phyloP scores from a whole-genome alignment of 2,329 filamentous ascomycete genomes.

The Alternaria sp. region DNA sequence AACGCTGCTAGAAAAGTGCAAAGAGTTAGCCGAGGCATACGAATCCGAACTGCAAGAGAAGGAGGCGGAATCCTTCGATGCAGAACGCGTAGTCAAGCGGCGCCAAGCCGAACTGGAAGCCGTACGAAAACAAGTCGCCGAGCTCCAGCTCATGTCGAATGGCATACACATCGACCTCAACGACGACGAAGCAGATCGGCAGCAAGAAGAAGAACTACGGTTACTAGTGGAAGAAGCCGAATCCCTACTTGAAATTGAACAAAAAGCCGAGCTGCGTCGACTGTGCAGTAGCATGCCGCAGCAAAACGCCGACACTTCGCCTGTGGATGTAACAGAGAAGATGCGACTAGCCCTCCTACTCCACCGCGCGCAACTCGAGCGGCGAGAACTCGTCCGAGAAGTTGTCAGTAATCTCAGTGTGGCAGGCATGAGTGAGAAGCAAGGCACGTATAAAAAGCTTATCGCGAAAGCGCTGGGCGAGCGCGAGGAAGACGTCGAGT shows the following conservation, averaged over 20 bases:
- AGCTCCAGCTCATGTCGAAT: constrained; percentile 51
- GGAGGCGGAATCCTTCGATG: constrained; percentile 59
- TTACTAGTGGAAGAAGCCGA: constrained; percentile 49
- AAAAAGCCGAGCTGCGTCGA: constrained; percentile 47
- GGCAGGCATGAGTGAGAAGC: constrained; percentile 74
- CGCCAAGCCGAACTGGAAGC: constrained; percentile 71
- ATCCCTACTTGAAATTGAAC: constrained; percentile 53
- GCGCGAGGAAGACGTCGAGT: constrained; percentile 72
- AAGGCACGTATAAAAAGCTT: constrained; percentile 74
- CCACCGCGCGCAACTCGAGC: constrained; percentile 62
- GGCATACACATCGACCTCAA: constrained; percentile 38
- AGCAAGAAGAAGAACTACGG: constrained; percentile 49
- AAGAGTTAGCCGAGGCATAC: constrained; percentile 59
- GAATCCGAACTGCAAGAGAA: constrained; percentile 79
- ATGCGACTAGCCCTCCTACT: constrained; percentile 66
- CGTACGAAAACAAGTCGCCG: constrained; percentile 65
- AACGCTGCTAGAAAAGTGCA: constrained; percentile 56
- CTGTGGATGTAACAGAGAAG: constrained; percentile 58
- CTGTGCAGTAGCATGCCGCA: constrained; percentile 35
- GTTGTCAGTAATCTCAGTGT: constrained; percentile 72
- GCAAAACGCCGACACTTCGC: constrained; percentile 29
- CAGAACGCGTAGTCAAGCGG: constrained; percentile 58
- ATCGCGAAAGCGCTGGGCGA: constrained; percentile 72
- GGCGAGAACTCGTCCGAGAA: constrained; percentile 67
- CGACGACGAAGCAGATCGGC: constrained; percentile 46